Evolutionary conservation across 306 rosid genomes (phyloP).

Genomic region (Casuarina glauca): DNA sequence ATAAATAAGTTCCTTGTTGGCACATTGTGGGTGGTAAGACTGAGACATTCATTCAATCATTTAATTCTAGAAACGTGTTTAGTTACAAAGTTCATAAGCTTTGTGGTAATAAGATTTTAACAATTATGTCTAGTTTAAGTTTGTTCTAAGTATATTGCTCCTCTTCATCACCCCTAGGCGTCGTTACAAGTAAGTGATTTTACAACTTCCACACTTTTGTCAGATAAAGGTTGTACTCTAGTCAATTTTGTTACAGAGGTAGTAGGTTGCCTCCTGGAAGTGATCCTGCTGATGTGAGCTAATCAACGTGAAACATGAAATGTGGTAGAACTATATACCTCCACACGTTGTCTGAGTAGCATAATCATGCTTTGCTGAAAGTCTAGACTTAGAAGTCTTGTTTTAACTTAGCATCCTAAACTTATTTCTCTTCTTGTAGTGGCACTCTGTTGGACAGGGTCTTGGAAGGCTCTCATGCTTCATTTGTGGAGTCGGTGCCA

Average conservation of each 20-base stretch:
- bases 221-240: not conserved
- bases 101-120: too few species aligned
- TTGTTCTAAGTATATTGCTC: slow-evolving; percentile 44
- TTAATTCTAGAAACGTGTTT: too few species aligned
- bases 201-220: slow-evolving; percentile 2
- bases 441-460: slow-evolving; percentile 46
- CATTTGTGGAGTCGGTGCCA: slow-evolving; percentile 79
- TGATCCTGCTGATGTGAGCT: not conserved
- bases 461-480: slow-evolving; percentile 74
- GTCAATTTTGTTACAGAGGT: not conserved
- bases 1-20: too few species aligned
- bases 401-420: not conserved
- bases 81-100: too few species aligned
- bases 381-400: not conserved
- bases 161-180: slow-evolving; percentile 64
- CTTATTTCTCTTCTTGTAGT: not conserved
- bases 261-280: not conserved
- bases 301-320: not conserved
- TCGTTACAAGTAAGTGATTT: slow-evolving; percentile 63
- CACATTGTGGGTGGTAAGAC: too few species aligned
- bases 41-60: too few species aligned
- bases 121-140: too few species aligned
- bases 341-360: not conserved
- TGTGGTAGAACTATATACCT: not conserved
- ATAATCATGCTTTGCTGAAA: not conserved